Base-by-base conservation (phyloP, 495 filamentous ascomycete genomes). In the Entonaema liquescens region DNA sequence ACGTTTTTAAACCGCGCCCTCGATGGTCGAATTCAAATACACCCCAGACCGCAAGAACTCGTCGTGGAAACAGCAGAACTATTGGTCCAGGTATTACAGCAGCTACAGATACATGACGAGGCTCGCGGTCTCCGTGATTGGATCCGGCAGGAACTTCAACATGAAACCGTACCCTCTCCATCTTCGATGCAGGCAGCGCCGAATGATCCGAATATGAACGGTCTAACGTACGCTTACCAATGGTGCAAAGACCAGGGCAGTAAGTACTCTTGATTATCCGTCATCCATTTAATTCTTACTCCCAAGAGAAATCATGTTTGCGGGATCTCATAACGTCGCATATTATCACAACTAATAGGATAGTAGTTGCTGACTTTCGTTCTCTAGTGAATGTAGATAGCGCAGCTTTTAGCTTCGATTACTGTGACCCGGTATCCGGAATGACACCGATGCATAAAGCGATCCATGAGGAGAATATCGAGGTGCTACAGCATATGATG, bases 211-310 rank as follows among this genome's bases (percentile, higher is more conserved):
- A 13, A 66, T 29, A 3, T 29, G 59, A 29, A 40, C 42, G 15
- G 65, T 42, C 31, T 70, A n/a, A 58, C 62, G 8, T 33, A 17
- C 29, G 68, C 68, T 3, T 73, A 70, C 15, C 61, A 44, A 26
- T 77, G 74, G 74, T 77, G 72, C 15, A 56, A 68, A 42, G 59
- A 75, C 6, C 61, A 72, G 44, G 66, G 66, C 25, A 71, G 68
- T 71, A 59, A 68, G 62, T 57, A n/a, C 8, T 26, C 17, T 15
- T 40, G 7, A 44, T 44, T 2, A 19, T 44, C n/a, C 3, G 17
- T 11, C n/a, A 19, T 44, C 40, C 6, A 3, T 21, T 44, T 44
- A 7, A 8, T 9, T 44, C 17, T 44, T 19, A 44, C 31, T 33
- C 31, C 31, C 31, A 2, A 33, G 11, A 31, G 31, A 7, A 33